These are phyloP conservation scores for Backusella psychrophila DNA, from an alignment of 192 early-diverging fungal species.

Conservation along the genomic window DNA sequence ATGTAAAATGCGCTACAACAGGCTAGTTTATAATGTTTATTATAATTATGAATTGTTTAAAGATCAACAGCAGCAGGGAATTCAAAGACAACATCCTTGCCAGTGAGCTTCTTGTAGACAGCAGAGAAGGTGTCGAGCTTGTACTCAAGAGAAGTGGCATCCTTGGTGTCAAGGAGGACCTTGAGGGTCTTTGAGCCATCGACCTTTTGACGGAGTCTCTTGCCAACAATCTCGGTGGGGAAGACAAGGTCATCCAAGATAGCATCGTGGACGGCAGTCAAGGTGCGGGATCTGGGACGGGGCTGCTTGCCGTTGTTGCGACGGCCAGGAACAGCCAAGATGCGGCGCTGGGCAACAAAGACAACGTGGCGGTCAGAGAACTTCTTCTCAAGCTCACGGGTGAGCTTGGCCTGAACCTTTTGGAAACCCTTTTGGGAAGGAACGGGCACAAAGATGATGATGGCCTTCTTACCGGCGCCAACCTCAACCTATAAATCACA, in stretches of 20 bases:
- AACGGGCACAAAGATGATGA: conserved; percentile 97
- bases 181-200: conserved; percentile 95
- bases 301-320: conserved; percentile 76
- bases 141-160: conserved; percentile 95
- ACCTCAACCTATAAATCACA: conserved; percentile 67
- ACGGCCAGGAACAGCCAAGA: conserved; percentile 91
- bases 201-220: conserved; percentile 95
- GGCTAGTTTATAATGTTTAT: no score
- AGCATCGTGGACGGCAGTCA: conserved; percentile 93
- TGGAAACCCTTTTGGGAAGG: conserved; percentile 94
- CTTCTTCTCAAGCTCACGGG: conserved; percentile 99
- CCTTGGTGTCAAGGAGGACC: conserved; percentile 96
- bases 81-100: conserved; percentile 98
- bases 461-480: conserved; percentile 93
- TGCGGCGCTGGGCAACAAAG: conserved; percentile 73
- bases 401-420: conserved; percentile 90
- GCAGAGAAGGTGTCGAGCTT: conserved; percentile 97
- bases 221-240: conserved; percentile 99
- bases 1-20: no score
- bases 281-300: conserved; percentile 94
- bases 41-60: not conserved
- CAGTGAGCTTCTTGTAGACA: conserved; percentile 92
- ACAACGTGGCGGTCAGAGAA: conserved; percentile 99
- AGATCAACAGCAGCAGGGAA: conserved; percentile 65
- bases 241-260: conserved; percentile 96